Conservation (phyloP, 129 eudicot genomes). For the Deinandra increscens region DNA sequence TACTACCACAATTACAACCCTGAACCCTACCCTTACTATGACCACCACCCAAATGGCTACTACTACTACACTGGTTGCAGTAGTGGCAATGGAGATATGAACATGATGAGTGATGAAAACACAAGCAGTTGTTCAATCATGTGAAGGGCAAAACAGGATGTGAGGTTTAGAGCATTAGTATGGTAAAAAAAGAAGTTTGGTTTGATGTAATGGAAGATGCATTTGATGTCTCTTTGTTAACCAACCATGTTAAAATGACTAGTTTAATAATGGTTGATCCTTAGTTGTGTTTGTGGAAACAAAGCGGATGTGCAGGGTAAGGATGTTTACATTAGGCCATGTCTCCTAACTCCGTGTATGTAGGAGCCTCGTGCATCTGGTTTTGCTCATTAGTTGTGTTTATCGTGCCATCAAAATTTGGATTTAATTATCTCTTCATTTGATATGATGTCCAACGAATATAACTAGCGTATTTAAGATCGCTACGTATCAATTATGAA, state of each 20-base stretch:
- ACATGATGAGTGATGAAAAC: constrained; percentile 65
- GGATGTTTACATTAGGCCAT: too few relatives aligned
- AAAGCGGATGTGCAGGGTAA: too few relatives aligned
- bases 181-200: constrained; percentile 14
- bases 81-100: constrained; percentile 18
- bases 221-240: constrained; percentile 21
- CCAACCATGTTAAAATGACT: constrained; percentile 7
- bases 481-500: too few relatives aligned
- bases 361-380: too few relatives aligned
- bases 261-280: constrained; percentile 18
- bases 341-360: too few relatives aligned
- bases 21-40: constrained; percentile 39
- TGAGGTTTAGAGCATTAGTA: background rate
- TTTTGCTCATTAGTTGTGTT: constrained; percentile 18
- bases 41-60: constrained; percentile 32
- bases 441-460: too few relatives aligned
- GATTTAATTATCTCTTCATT: too few relatives aligned
- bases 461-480: too few relatives aligned
- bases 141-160: constrained; percentile 39
- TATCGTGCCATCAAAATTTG: background rate
- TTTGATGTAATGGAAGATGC: constrained; percentile 14
- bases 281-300: constrained; percentile 7
- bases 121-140: constrained; percentile 67
- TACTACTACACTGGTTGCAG: constrained; percentile 28
- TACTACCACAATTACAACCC: constrained; percentile 57